A percentile compares a stretch with the other conserved stretches of the same genome.
Evolutionary conservation across 768 basidiomycete species (phyloP).

Genomic region (Tubosaeta brunneosetosa): DNA sequence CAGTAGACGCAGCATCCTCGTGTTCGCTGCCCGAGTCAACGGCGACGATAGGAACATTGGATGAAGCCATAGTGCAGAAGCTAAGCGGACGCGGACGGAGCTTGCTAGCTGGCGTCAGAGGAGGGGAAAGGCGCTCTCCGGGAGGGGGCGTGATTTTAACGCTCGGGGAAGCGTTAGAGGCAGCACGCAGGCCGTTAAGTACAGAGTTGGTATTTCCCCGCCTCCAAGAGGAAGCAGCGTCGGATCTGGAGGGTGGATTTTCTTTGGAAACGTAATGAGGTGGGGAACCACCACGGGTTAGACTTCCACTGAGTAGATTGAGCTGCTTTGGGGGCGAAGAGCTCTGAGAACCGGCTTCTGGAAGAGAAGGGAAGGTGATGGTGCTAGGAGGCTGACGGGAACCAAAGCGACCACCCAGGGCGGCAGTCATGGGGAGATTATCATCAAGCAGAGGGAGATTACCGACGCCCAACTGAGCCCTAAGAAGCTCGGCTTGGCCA

Average conservation of each 20-base stretch:
- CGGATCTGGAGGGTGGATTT: conserved; percentile 68
- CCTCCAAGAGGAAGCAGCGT: conserved; percentile 76
- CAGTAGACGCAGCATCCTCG: conserved; percentile 53
- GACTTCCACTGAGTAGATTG: conserved; percentile 69
- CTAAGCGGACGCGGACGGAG: conserved; percentile 66
- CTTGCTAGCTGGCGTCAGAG: conserved; percentile 29
- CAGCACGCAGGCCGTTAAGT: conserved; percentile 58
- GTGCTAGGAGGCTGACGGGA: conserved; percentile 46
- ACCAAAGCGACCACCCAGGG: conserved; percentile 72
- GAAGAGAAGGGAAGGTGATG: conserved; percentile 36
- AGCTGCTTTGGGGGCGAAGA: conserved; percentile 50
- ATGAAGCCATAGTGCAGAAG: conserved; percentile 48
- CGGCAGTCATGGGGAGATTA: conserved; percentile 76
- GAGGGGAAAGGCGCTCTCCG: conserved; percentile 51
- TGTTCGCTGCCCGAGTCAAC: conserved; percentile 54
- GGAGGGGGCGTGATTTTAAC: conserved; percentile 75
- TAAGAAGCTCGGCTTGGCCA: conserved; percentile 63
- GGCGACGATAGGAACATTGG: conserved; percentile 46
- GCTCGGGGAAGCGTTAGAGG: conserved; percentile 50
- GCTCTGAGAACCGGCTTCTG: conserved; percentile 39
- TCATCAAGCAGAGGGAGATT: conserved; percentile 39
- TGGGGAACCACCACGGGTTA: conserved; percentile 54
- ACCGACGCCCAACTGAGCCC: conserved; percentile 50
- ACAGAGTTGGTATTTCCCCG: conserved; percentile 67
- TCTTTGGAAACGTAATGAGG: conserved; percentile 35